Evolutionary conservation across 2,329 filamentous ascomycete species (phyloP), one percentile per base, ranked within the genome.

Genomic region (Xylaria sp.): DNA sequence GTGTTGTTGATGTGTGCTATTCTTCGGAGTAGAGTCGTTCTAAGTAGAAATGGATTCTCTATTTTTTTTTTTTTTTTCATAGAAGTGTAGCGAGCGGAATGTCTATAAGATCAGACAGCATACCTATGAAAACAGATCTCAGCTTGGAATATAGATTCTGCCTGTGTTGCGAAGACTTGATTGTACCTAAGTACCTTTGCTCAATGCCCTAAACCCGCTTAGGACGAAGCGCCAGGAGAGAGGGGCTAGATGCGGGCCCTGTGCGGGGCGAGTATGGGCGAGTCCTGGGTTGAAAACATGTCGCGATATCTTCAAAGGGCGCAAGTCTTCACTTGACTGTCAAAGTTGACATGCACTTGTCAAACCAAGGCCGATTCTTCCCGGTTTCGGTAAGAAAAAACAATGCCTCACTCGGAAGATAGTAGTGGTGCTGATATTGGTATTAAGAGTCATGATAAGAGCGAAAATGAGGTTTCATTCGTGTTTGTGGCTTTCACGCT

Each of bases 261-360:
- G n/a, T 21, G 38, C 37, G 19, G 38, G 17, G 40, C 46, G 19
- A 21, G 38, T 31, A 43, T 27, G 41, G n/a, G n/a, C n/a, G n/a
- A n/a, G n/a, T n/a, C n/a, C n/a, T n/a, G n/a, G n/a, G 46, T 47
- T 19, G 27, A 21, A 21, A 21, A 49, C 41, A 56, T 38, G 10
- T 31, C 43, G 31, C 25, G 33, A 37, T 29, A 11, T 4, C 31
- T 27, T 40, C 33, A 19, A 51, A 58, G 46, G 54, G 54, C 54
- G 54, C 25, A 29, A 9, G 9, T 38, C 13, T 33, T 58, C 4
- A 43, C 21, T 35, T n/a, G 6, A 38, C 27, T 52, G 54, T 29
- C 46, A 58, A 37, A 52, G 19, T 52, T 51, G 54, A 19, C 54
- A 51, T 25, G 8, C 15, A 15, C 54, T 44, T 44, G 46, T 58